A percentile compares a stretch with the other conserved stretches of the same genome.
Evolutionary conservation across 176 grass and related monocot genomes (phyloP).

Genomic region (Hyparrhenia diplandra): DNA sequence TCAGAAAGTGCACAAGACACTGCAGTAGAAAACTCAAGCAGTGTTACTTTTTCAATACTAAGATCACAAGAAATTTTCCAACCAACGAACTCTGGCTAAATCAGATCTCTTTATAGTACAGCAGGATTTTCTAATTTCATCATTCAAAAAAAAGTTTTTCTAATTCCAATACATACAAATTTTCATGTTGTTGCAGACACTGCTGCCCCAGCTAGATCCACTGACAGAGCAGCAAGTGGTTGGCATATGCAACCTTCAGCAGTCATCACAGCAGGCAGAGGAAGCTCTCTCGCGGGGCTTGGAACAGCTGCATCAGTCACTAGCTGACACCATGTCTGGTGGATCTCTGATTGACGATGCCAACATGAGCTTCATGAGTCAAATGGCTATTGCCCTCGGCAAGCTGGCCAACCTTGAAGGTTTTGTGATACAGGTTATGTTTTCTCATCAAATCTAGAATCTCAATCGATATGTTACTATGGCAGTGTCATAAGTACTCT

Average conservation of each 20-base stretch:
- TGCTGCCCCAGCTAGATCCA: constrained; percentile 72
- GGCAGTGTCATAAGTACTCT: background rate
- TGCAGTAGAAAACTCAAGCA: background rate
- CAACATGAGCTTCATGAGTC: constrained; percentile 59
- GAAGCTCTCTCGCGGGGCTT: constrained; percentile 90
- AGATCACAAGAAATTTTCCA: background rate
- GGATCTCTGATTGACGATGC: constrained; percentile 41
- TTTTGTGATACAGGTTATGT: constrained; percentile 72
- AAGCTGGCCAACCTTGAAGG: constrained; percentile 87
- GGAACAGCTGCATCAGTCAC: constrained; percentile 73
- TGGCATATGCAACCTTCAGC: constrained; percentile 71
- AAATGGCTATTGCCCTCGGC: constrained; percentile 67
- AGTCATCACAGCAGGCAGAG: constrained; percentile 85
- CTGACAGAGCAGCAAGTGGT: constrained; percentile 79
- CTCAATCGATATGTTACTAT: background rate
- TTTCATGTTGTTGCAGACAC: constrained; percentile 34
- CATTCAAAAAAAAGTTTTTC: background rate
- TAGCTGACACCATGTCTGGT: constrained; percentile 49
- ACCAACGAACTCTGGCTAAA: background rate
- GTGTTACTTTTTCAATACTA: background rate
- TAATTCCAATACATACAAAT: background rate
- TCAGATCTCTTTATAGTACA: background rate
- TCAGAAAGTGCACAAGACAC: background rate
- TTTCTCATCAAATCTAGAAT: constrained; percentile 9
- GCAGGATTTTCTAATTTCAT: background rate